Percentiles rank a stretch among this genome's conserved stretches.
Evolutionary conservation across 176 grass and related monocot genomes (phyloP).

Genomic region (Panicum miliaceum): DNA sequence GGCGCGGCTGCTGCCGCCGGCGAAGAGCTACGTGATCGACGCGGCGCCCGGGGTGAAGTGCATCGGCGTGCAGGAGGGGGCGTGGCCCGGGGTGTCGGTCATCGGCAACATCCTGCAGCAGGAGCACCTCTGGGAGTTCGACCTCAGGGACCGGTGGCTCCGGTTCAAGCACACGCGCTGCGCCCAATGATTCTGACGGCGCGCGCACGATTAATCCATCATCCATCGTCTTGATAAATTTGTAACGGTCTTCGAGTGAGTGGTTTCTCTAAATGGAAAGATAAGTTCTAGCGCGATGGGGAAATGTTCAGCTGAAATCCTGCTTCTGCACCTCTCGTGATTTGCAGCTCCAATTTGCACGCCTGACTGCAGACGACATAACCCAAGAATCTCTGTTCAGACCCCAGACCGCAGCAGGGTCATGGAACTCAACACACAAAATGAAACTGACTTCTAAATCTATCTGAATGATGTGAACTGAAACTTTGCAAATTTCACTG

Average conservation of each 20-base stretch:
- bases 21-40: conserved; percentile 95
- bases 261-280: neutral
- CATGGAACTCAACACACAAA: neutral
- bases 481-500: neutral
- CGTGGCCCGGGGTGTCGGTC: conserved; percentile 73
- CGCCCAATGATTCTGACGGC: conserved; percentile 16
- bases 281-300: neutral
- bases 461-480: neutral
- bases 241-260: conserved; percentile 4
- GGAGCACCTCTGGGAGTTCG: conserved; percentile 98
- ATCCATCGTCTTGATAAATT: neutral
- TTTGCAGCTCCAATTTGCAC: neutral
- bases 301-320: neutral
- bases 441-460: neutral
- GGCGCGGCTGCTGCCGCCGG: conserved; percentile 63
- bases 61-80: conserved; percentile 65
- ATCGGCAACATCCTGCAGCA: conserved; percentile 95
- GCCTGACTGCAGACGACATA: neutral
- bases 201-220: neutral
- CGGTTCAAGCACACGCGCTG: conserved; percentile 68
- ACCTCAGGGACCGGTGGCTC: conserved; percentile 66
- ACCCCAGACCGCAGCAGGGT: neutral
- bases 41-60: conserved; percentile 75
- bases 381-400: neutral
- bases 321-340: neutral